Conservation (phyloP, 495 filamentous ascomycete species). For the Massariosphaeria phaeospora region DNA sequence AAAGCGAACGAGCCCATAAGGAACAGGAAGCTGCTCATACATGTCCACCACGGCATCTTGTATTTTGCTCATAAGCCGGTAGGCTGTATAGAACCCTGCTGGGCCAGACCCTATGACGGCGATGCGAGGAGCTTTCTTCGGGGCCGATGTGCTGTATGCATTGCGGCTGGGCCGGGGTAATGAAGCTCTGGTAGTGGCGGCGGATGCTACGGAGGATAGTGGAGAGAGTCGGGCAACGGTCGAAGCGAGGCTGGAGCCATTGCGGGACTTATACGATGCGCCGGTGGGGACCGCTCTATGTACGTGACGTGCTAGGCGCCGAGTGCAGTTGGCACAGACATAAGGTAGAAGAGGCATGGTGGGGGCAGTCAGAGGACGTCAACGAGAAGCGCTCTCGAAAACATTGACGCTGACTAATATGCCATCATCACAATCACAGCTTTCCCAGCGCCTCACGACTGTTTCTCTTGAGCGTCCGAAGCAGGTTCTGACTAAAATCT, state of each 20-base stretch:
- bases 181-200: not conserved
- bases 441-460: no score
- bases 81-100: slow-evolving; percentile 91
- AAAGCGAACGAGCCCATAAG: slow-evolving; percentile 85
- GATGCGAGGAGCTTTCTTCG: slow-evolving; percentile 58
- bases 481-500: no score
- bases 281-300: not conserved
- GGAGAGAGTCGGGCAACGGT: not conserved
- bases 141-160: slow-evolving; percentile 25
- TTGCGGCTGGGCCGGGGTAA: slow-evolving; percentile 1
- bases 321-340: slow-evolving; percentile 27
- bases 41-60: slow-evolving; percentile 75
- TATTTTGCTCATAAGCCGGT: slow-evolving; percentile 71
- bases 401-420: no score
- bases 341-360: no score
- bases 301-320: not conserved
- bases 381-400: no score
- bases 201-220: not conserved
- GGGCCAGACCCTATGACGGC: slow-evolving; percentile 93
- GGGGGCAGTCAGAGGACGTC: no score
- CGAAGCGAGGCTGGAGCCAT: not conserved
- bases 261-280: not conserved
- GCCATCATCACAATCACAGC: no score
- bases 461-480: no score
- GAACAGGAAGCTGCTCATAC: slow-evolving; percentile 91